Base-by-base conservation (phyloP, 257 asterid genomes). In the Penstemon newberryi region DNA sequence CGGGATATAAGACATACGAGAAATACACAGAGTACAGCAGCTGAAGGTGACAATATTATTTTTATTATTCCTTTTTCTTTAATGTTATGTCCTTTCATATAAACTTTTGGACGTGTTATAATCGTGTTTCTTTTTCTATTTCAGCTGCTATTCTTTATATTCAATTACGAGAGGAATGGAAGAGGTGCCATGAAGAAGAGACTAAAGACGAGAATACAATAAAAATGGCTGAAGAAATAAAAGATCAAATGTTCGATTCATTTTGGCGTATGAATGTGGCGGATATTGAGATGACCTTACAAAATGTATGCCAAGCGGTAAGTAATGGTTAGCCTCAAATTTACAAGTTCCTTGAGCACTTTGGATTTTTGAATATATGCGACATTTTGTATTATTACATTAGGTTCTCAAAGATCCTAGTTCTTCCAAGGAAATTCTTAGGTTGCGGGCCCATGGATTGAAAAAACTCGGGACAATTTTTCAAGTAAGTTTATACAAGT, bases 241-340 rank as follows among this genome's bases (percentile, higher is more conserved):
- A 85, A 71, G 89, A 84, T 36, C 82, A 77, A 2, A 83, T 88
- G 73, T 72, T 91, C 40, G 74, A 85, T 70, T 86, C 93, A 63
- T 89, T 91, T 65, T 91, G 96, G 96, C 82, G 81, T 69, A 85
- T 88, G 74, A 91, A 91, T 25, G 91, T 88, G 53, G 84, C 79
- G n/a, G 97, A 91, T 77, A 88, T 88, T n/a, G 97, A 91, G 70
- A 74, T 53, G 55, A 91, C 97, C 12, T 49, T 88, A 37, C 84
- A 85, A 1, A 91, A 54, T 63, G 97, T 91, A 39, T 88, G 97
- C 67, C 88, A 86, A 81, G 86, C 82, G 7, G 97, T 88, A 82
- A 80, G 89, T 69, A 25, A 25, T 25, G 1, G 33, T 25, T 25
- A 25, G 33, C 33, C 33, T 25, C 2, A 25, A 25, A 25, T 25